phyloP scores from a whole-genome alignment of 768 basidiomycete genomes.

The Suillus fuscotomentosus region DNA sequence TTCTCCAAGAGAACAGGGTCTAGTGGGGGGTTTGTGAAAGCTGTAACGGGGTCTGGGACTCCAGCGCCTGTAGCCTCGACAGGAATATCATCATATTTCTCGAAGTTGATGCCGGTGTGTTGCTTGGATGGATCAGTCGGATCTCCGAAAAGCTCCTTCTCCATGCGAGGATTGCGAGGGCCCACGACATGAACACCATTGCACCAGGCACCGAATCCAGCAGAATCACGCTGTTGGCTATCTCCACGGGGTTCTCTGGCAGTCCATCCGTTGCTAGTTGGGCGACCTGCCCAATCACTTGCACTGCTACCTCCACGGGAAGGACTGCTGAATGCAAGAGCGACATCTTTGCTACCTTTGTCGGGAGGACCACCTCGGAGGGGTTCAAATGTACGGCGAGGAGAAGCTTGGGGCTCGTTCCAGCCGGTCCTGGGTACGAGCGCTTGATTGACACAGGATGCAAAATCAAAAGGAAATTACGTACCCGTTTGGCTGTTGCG shows the following conservation, averaged over 20 bases:
- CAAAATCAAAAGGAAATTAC: conserved; percentile 21
- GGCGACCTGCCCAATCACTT: conserved; percentile 43
- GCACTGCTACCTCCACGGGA: conserved; percentile 29
- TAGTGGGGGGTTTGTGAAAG: conserved; percentile 86
- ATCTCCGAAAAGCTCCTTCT: conserved; percentile 96
- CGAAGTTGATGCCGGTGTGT: conserved; percentile 98
- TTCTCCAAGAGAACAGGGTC: conserved; percentile 95
- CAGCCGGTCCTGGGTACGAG: conserved; percentile 56
- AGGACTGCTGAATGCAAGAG: conserved; percentile 33
- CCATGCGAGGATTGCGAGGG: conserved; percentile 78
- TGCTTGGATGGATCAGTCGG: conserved; percentile 81
- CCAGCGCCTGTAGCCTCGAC: conserved; percentile 97
- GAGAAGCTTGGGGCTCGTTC: conserved; percentile 72
- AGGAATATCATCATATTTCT: conserved; percentile 99
- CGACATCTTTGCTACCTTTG: conserved; percentile 33
- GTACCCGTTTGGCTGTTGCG: conserved; percentile 52
- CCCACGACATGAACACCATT: conserved; percentile 89
- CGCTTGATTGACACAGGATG: conserved; percentile 17
- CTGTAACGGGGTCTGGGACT: conserved; percentile 91
- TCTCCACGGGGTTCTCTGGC: conserved; percentile 29
- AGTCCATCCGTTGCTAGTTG: conserved; percentile 39
- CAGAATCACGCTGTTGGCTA: conserved; percentile 47
- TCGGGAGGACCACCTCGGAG: conserved; percentile 41
- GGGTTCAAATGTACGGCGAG: conserved; percentile 46
- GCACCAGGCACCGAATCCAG: conserved; percentile 71